A percentile compares a stretch with the other conserved stretches of the same genome.
Conservation (phyloP, 2,329 filamentous ascomycete genomes). For the Pseudogymnoascus sp. region DNA sequence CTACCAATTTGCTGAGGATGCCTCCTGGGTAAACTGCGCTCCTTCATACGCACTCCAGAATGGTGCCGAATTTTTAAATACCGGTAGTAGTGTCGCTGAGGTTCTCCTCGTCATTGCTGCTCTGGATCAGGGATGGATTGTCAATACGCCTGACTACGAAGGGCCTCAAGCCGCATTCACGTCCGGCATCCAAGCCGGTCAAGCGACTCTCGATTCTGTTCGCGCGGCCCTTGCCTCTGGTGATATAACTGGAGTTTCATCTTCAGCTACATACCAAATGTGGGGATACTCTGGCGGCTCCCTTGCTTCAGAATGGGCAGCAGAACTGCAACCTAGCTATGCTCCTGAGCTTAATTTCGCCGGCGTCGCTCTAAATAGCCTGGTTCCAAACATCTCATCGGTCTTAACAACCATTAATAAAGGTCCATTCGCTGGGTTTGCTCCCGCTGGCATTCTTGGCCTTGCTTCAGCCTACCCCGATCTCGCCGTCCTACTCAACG, state of each 20-base stretch:
- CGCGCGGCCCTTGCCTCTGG: constrained; percentile 15
- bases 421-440: constrained; percentile 26
- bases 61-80: background rate
- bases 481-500: constrained; percentile 9
- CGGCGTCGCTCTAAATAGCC: constrained; percentile 43
- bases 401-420: constrained; percentile 32
- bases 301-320: constrained; percentile 44
- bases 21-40: constrained; percentile 33
- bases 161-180: constrained; percentile 15
- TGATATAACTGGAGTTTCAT: background rate
- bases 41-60: constrained; percentile 36
- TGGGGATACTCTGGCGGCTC: constrained; percentile 53
- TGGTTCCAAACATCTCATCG: constrained; percentile 35
- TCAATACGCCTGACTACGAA: constrained; percentile 21
- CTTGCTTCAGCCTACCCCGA: constrained; percentile 12
- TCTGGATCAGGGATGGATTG: constrained; percentile 16
- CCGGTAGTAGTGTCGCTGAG: background rate
- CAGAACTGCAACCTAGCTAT: constrained; percentile 44
- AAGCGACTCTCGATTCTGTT: constrained; percentile 19
- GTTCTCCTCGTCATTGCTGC: background rate
- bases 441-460: constrained; percentile 13
- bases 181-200: constrained; percentile 15
- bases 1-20: constrained; percentile 36
- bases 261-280: constrained; percentile 20
- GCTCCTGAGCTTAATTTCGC: constrained; percentile 45